Conservation (phyloP, 176 grass and related monocot species). For the Triticum turgidum region DNA sequence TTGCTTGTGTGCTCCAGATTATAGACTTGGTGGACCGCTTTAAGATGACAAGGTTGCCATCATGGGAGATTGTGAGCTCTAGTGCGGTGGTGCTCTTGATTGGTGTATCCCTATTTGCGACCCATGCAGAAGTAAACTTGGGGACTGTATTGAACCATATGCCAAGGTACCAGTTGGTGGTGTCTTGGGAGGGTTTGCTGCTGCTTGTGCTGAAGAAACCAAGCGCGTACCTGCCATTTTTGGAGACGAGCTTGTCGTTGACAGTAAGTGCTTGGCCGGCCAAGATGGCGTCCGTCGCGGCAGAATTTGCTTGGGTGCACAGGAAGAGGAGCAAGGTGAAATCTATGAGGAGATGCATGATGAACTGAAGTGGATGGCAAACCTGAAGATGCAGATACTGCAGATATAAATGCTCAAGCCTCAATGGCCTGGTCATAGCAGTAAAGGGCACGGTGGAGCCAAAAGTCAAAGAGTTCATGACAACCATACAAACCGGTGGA, state of each 20-base stretch:
- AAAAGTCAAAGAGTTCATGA: not conserved
- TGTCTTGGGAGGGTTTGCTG: not conserved
- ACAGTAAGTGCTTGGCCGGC: not conserved
- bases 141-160: not conserved
- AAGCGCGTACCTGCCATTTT: not conserved
- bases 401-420: not conserved
- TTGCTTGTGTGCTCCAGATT: not conserved
- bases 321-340: not conserved
- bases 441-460: not conserved
- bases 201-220: not conserved
- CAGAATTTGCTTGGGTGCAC: not conserved
- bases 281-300: not conserved
- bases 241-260: not conserved
- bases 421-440: not conserved
- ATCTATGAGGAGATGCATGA: not conserved
- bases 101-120: not conserved
- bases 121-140: not conserved
- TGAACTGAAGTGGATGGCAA: not conserved
- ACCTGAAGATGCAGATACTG: not conserved
- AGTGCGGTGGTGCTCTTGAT: not conserved
- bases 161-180: not conserved
- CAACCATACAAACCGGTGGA: too few species aligned
- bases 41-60: not conserved
- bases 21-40: not conserved
- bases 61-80: not conserved